A percentile compares a stretch with the other conserved stretches of the same genome.
These are phyloP conservation scores for Schoenoplectus tabernaemontani DNA, from an alignment of 202 grass and related monocot genomes.

Conservation along the genomic window DNA sequence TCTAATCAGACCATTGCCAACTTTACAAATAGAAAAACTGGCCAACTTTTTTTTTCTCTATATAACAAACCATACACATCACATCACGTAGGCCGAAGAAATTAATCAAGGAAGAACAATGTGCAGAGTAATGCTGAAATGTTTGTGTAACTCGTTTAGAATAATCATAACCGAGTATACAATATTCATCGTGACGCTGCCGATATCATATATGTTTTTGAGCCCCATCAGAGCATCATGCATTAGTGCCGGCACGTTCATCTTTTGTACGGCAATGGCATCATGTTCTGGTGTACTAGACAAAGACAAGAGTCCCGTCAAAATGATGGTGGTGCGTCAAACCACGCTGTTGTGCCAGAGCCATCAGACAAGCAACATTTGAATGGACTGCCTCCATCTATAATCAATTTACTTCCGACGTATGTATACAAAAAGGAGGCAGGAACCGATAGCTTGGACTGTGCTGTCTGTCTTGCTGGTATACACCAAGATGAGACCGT, in stretches of 20 bases:
- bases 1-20: background rate
- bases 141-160: background rate
- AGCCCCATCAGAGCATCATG: background rate
- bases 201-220: background rate
- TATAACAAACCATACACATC: background rate
- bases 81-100: background rate
- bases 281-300: background rate
- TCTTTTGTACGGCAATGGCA: background rate
- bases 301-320: background rate
- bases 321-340: background rate
- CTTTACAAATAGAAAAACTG: background rate
- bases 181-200: constrained; percentile 1
- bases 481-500: background rate
- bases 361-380: background rate
- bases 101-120: constrained; percentile 5
- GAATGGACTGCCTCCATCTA: background rate
- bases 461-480: background rate
- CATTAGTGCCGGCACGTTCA: background rate
- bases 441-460: background rate
- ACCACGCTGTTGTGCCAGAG: background rate
- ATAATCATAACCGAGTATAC: background rate
- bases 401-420: background rate
- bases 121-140: background rate
- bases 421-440: background rate
- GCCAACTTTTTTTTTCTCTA: background rate